A percentile compares a stretch with the other conserved stretches of the same genome.
Conservation (phyloP, 2,329 filamentous ascomycete genomes). For the Pseudopithomyces maydicus region DNA sequence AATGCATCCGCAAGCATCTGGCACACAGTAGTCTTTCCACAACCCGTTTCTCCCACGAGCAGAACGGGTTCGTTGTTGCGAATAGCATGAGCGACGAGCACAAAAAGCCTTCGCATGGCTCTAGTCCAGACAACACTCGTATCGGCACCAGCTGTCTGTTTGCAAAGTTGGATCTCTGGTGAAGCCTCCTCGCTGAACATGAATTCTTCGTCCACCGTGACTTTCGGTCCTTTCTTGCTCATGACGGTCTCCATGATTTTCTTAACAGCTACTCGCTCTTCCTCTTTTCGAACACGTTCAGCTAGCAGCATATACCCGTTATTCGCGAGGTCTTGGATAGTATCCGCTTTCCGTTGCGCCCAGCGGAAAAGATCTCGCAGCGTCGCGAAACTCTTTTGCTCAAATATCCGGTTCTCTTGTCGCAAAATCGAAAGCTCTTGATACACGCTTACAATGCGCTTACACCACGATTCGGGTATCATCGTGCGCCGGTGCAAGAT, state of each 20-base stretch:
- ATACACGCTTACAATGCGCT: conserved; percentile 90
- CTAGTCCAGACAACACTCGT: conserved; percentile 82
- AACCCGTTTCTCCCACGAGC: conserved; percentile 94
- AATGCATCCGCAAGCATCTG: conserved; percentile 87
- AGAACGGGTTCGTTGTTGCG: conserved; percentile 92
- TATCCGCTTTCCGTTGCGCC: conserved; percentile 84
- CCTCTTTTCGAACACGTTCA: conserved; percentile 88
- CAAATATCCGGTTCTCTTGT: conserved; percentile 89
- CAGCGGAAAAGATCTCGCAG: conserved; percentile 94
- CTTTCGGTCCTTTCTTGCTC: conserved; percentile 61
- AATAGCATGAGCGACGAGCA: conserved; percentile 85
- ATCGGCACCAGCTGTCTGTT: conserved; percentile 20
- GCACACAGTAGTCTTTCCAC: conserved; percentile 95
- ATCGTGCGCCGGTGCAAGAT: conserved; percentile 89
- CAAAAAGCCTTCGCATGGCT: conserved; percentile 89
- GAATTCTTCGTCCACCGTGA: conserved; percentile 73
- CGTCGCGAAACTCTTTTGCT: conserved; percentile 97
- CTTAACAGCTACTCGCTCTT: conserved; percentile 85
- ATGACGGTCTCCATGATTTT: conserved; percentile 88
- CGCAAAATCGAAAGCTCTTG: conserved; percentile 87
- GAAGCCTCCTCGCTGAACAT: conserved; percentile 66
- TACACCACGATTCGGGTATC: conserved; percentile 89
- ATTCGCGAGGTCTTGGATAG: conserved; percentile 82
- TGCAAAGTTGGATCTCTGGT: conserved; percentile 44
- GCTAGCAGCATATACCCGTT: conserved; percentile 97